Base-by-base conservation (phyloP, 352 stramenopile species). In the Globisporangium paroecandrum region DNA sequence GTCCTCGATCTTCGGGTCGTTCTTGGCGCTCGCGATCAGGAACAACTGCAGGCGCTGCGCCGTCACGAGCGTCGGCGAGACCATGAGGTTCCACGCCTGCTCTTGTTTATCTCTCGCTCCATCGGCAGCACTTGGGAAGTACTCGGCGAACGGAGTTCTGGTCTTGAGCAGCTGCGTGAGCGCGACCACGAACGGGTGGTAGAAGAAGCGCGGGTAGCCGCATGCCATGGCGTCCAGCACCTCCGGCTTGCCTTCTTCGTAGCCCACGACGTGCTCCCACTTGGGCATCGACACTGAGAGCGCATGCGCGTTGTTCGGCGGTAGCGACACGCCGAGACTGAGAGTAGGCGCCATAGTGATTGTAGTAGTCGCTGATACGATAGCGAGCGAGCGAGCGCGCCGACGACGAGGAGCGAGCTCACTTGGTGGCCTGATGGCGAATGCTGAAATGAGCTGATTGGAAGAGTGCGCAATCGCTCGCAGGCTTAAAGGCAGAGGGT, bases 171-270 rank as follows among this genome's bases (percentile, higher is more conserved):
- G 64, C 59, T 72, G 65, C 46, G 77, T 65, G 15, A 98, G 82
- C 74, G 84, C 68, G 47, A 88, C 69, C 32, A 98, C 86, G 51
- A 92, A 73, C 32, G 88, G 89, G 66, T 98, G 90, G 69, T 92
- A 94, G 56, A 98, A 92, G 78, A 98, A 98, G 63, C 94, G 90
- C 60, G 94, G 94, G 74, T 98, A 98, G 32, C 93, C 94, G 72
- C 89, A 95, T 15, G 77, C 80, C 72, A 98, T 79, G 32, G 82
- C 83, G 15, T 74, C 64, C 24, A 95, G 71, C 25, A 97, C 77
- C 20, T 85, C 74, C 8, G 77, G 64, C 27, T 82, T 76, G 18
- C 79, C 89, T 73, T 98, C 89, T 72, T 98, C 94, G 77, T 98
- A 98, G 64, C 87, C 85, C 29, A 98, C 88, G 34, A 97, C 89